Evolutionary conservation across 352 stramenopile species (phyloP), one percentile per base, ranked within the genome.

Genomic region (Pythium sp.): DNA sequence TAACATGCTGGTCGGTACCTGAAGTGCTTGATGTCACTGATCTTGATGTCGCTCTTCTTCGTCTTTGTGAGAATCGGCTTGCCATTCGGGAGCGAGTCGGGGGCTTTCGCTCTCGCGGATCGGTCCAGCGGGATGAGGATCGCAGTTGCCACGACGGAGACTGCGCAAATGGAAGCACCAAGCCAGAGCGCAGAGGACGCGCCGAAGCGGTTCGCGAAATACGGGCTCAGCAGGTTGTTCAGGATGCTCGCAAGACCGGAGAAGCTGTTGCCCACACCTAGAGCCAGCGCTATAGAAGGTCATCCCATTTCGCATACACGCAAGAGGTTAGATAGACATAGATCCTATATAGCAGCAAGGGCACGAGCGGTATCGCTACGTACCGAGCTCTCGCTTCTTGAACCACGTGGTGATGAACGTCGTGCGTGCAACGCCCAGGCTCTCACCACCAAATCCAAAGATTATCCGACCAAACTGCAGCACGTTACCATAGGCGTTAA

Each of bases 401-500:
- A 97, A 97, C 91, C 91, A 97, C 34, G 82, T 76, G 0, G 84
- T 78, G 11, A 96, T 68, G 32, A 97, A 78, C 4, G 89, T 90
- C 32, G 74, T 89, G 30, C 85, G 76, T 4, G 84, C 86, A 5
- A 97, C 89, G 38, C 72, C 84, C 0, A 97, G 67, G 20, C 75
- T 93, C 67, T 97, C 91, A 8, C 86, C 90, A 8, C 90, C 91
- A 38, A 97, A 74, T 2, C 91, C 91, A 72, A 93, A 97, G 32
- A 97, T 62, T 47, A 92, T 72, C 15, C 91, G 71, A 9, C 91
- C 91, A 18, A 93, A 22, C 62, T 95, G 73, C 60, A 34, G 26
- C 26, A 54, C 22, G n/a, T 26, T 26, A 26, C 24, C 1, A 26
- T 26, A 26, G 24, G 24, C 24, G 24, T 26, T 26, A 26, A 26